Evolutionary conservation across 768 basidiomycete species (phyloP).

Genomic region (Artomyces pyxidatus): DNA sequence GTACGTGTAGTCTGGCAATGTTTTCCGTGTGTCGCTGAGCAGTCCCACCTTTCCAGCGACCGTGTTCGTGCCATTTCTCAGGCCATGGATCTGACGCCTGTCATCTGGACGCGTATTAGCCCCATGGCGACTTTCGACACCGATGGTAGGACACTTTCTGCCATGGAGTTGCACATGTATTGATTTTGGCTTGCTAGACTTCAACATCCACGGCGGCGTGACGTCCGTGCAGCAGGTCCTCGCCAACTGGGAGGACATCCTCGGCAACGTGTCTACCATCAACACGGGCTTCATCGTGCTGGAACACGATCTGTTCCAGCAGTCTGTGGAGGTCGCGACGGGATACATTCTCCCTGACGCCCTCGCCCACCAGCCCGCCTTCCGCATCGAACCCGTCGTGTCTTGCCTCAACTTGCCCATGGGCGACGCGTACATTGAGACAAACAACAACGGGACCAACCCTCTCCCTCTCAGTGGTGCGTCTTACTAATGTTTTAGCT

Average conservation of each 20-base stretch:
- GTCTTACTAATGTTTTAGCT: neutral
- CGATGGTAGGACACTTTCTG: slow-evolving; percentile 45
- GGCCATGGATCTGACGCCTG: slow-evolving; percentile 76
- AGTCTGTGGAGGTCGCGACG: slow-evolving; percentile 77
- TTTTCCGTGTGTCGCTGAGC: neutral
- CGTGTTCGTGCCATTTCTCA: slow-evolving; percentile 77
- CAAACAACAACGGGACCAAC: slow-evolving; percentile 62
- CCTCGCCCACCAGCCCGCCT: slow-evolving; percentile 51
- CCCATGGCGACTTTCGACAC: slow-evolving; percentile 62
- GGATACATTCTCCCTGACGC: slow-evolving; percentile 84
- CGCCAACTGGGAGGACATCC: slow-evolving; percentile 66
- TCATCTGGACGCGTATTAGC: slow-evolving; percentile 77
- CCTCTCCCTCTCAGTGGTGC: slow-evolving; percentile 31
- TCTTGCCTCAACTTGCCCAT: slow-evolving; percentile 52
- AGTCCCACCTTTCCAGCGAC: slow-evolving; percentile 39
- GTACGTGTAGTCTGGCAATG: slow-evolving; percentile 27
- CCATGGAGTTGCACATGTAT: too few relatives aligned
- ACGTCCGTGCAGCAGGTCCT: slow-evolving; percentile 52
- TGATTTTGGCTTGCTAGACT: too few relatives aligned
- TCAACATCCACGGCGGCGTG: slow-evolving; percentile 65
- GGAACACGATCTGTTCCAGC: slow-evolving; percentile 81
- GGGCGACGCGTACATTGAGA: slow-evolving; percentile 73
- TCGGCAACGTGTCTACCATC: slow-evolving; percentile 49
- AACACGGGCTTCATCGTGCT: slow-evolving; percentile 82
- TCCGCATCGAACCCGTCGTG: slow-evolving; percentile 67